Percentiles rank a stretch among this genome's conserved stretches.
phyloP scores from a whole-genome alignment of 495 filamentous ascomycete species.

The Penicillium mononematosum region DNA sequence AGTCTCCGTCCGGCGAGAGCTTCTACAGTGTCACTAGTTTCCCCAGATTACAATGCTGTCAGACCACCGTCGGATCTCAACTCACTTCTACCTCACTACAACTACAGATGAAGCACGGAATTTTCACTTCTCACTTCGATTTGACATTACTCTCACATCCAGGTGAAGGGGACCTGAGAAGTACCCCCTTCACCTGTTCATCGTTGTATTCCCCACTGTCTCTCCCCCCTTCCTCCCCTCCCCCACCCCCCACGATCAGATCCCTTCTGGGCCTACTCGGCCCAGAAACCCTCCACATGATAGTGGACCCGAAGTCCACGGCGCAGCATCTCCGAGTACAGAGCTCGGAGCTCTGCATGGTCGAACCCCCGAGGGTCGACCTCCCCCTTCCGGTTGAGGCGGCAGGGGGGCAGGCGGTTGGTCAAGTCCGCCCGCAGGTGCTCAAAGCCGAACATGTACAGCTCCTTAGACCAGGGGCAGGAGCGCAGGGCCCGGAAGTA shows the following conservation, averaged over 20 bases:
- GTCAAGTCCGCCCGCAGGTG: slow-evolving; percentile 39
- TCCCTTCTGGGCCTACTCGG: neutral
- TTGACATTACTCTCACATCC: slow-evolving; percentile 1
- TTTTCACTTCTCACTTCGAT: neutral
- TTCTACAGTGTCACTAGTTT: neutral
- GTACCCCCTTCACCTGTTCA: neutral
- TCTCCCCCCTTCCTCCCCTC: neutral
- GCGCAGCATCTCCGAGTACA: slow-evolving; percentile 6
- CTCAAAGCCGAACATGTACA: slow-evolving; percentile 62
- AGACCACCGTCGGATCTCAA: neutral
- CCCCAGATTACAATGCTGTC: neutral
- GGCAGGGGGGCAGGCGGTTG: neutral
- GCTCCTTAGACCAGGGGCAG: slow-evolving; percentile 76
- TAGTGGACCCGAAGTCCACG: slow-evolving; percentile 6
- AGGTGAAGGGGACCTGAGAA: neutral
- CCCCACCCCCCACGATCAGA: neutral
- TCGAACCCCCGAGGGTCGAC: neutral
- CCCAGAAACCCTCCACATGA: neutral
- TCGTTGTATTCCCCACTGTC: neutral
- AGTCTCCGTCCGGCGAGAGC: neutral
- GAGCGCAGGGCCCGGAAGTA: slow-evolving; percentile 51
- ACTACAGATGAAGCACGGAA: neutral
- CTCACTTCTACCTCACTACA: neutral
- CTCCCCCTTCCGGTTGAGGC: neutral
- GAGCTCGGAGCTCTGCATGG: neutral